Evolutionary conservation across 192 early-diverging fungal species (phyloP).

Genomic region (Coemansia sp.): DNA sequence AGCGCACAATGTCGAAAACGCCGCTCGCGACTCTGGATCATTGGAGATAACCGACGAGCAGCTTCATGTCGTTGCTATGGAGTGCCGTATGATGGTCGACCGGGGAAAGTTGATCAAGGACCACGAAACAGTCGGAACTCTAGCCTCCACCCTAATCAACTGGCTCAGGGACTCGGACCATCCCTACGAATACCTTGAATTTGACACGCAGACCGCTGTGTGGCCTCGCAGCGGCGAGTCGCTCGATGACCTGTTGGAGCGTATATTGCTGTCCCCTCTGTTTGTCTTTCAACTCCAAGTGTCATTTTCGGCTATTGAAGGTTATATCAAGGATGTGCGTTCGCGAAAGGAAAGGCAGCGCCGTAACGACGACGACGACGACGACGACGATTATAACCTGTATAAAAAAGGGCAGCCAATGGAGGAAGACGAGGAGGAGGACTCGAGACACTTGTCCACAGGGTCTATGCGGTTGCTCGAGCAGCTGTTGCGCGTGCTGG

Average conservation of each 20-base stretch:
- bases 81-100: slow-evolving; percentile 41
- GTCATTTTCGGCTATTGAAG: slow-evolving; percentile 15
- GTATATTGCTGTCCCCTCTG: slow-evolving; percentile 22
- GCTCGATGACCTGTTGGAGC: slow-evolving; percentile 14
- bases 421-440: background rate
- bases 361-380: background rate
- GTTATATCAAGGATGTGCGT: slow-evolving; percentile 21
- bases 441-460: slow-evolving; percentile 18
- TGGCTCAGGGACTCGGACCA: slow-evolving; percentile 29
- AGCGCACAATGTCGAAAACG: slow-evolving; percentile 68
- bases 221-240: slow-evolving; percentile 33
- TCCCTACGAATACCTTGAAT: slow-evolving; percentile 41
- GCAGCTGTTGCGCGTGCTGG: slow-evolving; percentile 35
- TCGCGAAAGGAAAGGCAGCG: slow-evolving; percentile 4
- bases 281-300: slow-evolving; percentile 6
- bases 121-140: slow-evolving; percentile 18
- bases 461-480: slow-evolving; percentile 27
- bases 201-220: slow-evolving; percentile 35
- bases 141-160: slow-evolving; percentile 19
- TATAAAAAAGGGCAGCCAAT: background rate
- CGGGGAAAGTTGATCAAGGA: slow-evolving; percentile 1
- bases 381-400: no score
- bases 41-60: slow-evolving; percentile 53
- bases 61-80: slow-evolving; percentile 26
- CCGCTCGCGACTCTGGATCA: slow-evolving; percentile 58